These are phyloP conservation scores for Phyllachora maydis DNA, from an alignment of 2,329 filamentous ascomycete species.

Conservation along the genomic window DNA sequence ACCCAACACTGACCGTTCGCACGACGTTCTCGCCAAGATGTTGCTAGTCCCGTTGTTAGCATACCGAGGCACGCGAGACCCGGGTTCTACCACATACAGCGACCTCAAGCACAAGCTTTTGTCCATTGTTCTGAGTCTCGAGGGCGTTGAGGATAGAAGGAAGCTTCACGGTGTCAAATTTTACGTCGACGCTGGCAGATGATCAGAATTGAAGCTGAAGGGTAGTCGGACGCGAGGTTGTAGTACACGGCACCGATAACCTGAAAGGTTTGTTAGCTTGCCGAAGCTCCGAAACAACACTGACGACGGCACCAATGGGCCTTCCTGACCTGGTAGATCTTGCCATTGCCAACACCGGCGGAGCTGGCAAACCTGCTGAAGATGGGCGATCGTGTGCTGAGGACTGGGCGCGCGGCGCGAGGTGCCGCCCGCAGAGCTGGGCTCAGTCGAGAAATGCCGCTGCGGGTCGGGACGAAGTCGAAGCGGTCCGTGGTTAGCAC, in stretches of 20 bases:
- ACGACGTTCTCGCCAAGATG: slow-evolving; percentile 98
- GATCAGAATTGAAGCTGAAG: too few relatives aligned
- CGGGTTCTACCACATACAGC: slow-evolving; percentile 43
- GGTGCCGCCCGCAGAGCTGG: slow-evolving; percentile 37
- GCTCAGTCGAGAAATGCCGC: slow-evolving; percentile 45
- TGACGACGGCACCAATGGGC: slow-evolving; percentile 75
- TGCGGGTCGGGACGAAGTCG: too few relatives aligned
- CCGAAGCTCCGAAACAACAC: too few relatives aligned
- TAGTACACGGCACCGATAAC: too few relatives aligned
- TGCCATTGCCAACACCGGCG: slow-evolving; percentile 36
- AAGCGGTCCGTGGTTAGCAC: too few relatives aligned
- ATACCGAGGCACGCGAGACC: slow-evolving; percentile 5
- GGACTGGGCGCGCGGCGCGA: slow-evolving; percentile 34
- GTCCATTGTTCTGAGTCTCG: slow-evolving; percentile 72
- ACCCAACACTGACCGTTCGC: slow-evolving; percentile 99
- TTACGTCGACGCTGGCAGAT: too few relatives aligned
- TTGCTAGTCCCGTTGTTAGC: slow-evolving; percentile 49
- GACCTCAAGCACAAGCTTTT: slow-evolving; percentile 94
- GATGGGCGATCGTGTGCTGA: slow-evolving; percentile 33
- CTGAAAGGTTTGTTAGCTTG: too few relatives aligned
- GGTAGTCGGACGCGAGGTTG: too few relatives aligned
- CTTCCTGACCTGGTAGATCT: slow-evolving; percentile 53
- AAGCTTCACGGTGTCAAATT: slow-evolving; percentile 87
- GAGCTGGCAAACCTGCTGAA: slow-evolving; percentile 39
- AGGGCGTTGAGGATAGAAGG: slow-evolving; percentile 96